Evolutionary conservation across 106 monocot genomes (phyloP).

Genomic region (Dactylorhiza incarnata): DNA sequence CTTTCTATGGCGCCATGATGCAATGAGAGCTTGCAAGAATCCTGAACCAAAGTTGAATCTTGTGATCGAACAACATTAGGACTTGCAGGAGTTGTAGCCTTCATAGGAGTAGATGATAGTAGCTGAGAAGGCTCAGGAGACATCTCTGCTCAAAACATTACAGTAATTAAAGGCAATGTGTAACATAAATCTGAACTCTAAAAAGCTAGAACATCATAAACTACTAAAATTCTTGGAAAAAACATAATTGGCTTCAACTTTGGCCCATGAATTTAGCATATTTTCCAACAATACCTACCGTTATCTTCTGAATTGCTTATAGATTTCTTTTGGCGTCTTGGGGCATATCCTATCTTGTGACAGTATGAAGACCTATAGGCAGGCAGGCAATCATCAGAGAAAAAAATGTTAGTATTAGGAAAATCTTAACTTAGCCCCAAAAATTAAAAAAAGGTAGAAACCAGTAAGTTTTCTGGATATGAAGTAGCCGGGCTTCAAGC

Average conservation of each 20-base stretch:
- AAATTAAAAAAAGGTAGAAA: slow-evolving; percentile 13
- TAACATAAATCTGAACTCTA: neutral
- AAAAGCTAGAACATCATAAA: neutral
- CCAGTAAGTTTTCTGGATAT: slow-evolving; percentile 62
- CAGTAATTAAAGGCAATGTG: neutral
- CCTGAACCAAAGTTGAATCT: neutral
- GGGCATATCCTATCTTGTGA: slow-evolving; percentile 46
- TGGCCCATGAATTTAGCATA: neutral
- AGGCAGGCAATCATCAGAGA: neutral
- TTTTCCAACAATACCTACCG: neutral
- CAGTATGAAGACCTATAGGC: slow-evolving; percentile 34
- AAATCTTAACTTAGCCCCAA: neutral
- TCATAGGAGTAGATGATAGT: neutral
- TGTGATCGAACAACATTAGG: neutral
- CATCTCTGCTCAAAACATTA: slow-evolving; percentile 10
- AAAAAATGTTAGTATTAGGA: neutral
- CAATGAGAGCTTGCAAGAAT: slow-evolving; percentile 8
- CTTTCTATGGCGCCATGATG: slow-evolving; percentile 2
- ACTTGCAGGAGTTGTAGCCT: neutral
- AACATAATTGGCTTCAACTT: neutral
- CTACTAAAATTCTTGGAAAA: neutral
- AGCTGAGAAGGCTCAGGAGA: slow-evolving; percentile 12
- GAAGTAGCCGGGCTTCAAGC: slow-evolving; percentile 34
- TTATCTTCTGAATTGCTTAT: slow-evolving; percentile 1
- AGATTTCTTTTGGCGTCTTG: slow-evolving; percentile 22